Percentiles rank a stretch among this genome's conserved stretches.
phyloP scores from a whole-genome alignment of 345 rosid genomes.

The Noccaea caerulescens region DNA sequence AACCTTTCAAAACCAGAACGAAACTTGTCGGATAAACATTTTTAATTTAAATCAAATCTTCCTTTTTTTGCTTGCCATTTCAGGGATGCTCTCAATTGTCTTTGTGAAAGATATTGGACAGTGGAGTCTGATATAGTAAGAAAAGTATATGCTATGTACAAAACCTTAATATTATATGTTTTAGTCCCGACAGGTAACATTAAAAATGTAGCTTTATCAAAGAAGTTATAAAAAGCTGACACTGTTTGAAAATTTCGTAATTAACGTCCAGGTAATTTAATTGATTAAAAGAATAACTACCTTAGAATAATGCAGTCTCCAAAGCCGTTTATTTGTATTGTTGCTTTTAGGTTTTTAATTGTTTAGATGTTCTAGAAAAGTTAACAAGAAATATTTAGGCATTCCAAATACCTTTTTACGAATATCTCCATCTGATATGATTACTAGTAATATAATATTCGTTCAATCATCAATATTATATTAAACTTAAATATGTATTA shows the following conservation, averaged over 20 bases:
- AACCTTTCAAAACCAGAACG: slow-evolving; percentile 27
- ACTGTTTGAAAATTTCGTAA: slow-evolving; percentile 30
- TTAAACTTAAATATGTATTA: not conserved
- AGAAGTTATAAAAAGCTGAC: slow-evolving; percentile 36
- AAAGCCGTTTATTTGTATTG: slow-evolving; percentile 20
- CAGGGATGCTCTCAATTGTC: slow-evolving; percentile 41
- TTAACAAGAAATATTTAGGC: not conserved
- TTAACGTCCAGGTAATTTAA: slow-evolving; percentile 23
- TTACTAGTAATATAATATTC: not conserved
- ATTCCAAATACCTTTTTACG: slow-evolving; percentile 7
- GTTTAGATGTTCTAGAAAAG: slow-evolving; percentile 19
- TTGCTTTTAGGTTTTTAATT: slow-evolving; percentile 1
- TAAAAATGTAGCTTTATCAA: slow-evolving; percentile 19
- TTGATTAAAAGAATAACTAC: slow-evolving; percentile 32
- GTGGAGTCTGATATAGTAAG: slow-evolving; percentile 43
- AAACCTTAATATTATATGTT: slow-evolving; percentile 35
- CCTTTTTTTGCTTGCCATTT: slow-evolving; percentile 34
- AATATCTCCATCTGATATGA: slow-evolving; percentile 7
- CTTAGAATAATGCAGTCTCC: slow-evolving; percentile 25
- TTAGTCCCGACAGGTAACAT: slow-evolving; percentile 26
- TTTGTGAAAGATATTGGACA: slow-evolving; percentile 34
- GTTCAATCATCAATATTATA: not conserved
- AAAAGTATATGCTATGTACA: slow-evolving; percentile 30
- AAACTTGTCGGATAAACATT: slow-evolving; percentile 16
- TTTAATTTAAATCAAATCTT: not conserved